Conservation (phyloP, 2,329 filamentous ascomycete species). For the Magnaporthales sp. region DNA sequence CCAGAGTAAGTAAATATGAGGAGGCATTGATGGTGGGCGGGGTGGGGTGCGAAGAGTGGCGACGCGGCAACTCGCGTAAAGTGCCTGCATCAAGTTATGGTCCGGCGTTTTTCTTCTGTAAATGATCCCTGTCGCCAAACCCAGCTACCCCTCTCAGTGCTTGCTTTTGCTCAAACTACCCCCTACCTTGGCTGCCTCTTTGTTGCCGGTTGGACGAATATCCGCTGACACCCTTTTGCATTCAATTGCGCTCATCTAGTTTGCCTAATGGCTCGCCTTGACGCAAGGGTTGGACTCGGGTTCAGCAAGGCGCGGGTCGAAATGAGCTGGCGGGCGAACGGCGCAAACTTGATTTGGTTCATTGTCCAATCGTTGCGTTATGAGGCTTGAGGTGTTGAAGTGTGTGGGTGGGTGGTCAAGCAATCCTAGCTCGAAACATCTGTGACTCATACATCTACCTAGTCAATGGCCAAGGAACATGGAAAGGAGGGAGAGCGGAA, state of each 20-base stretch:
- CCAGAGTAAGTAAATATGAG: neutral
- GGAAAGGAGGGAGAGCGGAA: neutral
- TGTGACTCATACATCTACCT: neutral
- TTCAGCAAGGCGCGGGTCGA: neutral
- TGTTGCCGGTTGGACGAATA: neutral
- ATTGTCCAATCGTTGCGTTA: neutral
- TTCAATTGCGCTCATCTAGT: neutral
- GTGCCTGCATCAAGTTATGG: neutral
- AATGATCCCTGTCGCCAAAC: neutral
- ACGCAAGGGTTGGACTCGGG: neutral
- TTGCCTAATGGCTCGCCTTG: neutral
- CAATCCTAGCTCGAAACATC: neutral
- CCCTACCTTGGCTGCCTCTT: neutral
- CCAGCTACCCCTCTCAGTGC: neutral
- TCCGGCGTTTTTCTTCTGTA: neutral
- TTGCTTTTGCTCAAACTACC: neutral
- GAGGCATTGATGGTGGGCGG: neutral
- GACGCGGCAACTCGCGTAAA: constrained; percentile 7
- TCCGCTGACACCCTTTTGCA: neutral
- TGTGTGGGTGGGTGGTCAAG: neutral
- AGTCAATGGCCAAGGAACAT: neutral
- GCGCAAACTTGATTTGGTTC: neutral
- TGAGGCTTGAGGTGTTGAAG: neutral
- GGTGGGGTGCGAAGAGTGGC: neutral
- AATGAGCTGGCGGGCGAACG: neutral